Evolutionary conservation across 257 asterid genomes (phyloP).

Genomic region (Fraxinus americana): DNA sequence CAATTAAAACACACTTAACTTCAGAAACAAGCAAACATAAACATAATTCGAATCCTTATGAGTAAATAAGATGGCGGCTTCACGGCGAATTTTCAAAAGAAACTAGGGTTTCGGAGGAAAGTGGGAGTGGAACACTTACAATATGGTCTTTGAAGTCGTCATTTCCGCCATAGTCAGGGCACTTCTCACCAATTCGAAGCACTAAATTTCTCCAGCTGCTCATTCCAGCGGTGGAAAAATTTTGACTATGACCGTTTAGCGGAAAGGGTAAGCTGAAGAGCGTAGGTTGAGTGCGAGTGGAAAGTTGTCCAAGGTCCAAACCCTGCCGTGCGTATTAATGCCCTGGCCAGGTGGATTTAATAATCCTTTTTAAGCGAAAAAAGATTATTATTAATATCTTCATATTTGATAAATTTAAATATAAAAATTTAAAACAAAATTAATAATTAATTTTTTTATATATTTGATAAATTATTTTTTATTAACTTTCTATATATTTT

Average conservation of each 20-base stretch:
- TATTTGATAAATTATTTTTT: too few species aligned
- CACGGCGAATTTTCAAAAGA: neutral
- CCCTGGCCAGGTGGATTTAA: too few species aligned
- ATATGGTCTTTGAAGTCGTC: slow-evolving; percentile 85
- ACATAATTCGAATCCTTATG: neutral
- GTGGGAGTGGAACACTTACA: slow-evolving; percentile 41
- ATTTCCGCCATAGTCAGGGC: slow-evolving; percentile 84
- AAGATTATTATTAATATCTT: too few species aligned
- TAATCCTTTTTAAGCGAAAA: too few species aligned
- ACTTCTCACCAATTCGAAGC: slow-evolving; percentile 91
- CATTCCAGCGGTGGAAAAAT: slow-evolving; percentile 47
- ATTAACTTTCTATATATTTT: too few species aligned
- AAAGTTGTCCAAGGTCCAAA: neutral
- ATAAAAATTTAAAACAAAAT: too few species aligned
- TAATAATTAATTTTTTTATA: too few species aligned
- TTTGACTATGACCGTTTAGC: neutral
- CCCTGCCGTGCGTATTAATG: neutral
- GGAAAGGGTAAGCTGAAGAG: neutral
- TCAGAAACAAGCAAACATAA: slow-evolving; percentile 13
- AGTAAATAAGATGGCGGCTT: neutral
- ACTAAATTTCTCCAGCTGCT: slow-evolving; percentile 78
- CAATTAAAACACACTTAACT: neutral
- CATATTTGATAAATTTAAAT: too few species aligned
- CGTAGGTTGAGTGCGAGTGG: slow-evolving; percentile 9
- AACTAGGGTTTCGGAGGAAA: slow-evolving; percentile 42